Percentiles rank a stretch among this genome's conserved stretches.
These are phyloP conservation scores for Erythrophleum ivorense DNA, from an alignment of 331 rosid species.

Conservation along the genomic window DNA sequence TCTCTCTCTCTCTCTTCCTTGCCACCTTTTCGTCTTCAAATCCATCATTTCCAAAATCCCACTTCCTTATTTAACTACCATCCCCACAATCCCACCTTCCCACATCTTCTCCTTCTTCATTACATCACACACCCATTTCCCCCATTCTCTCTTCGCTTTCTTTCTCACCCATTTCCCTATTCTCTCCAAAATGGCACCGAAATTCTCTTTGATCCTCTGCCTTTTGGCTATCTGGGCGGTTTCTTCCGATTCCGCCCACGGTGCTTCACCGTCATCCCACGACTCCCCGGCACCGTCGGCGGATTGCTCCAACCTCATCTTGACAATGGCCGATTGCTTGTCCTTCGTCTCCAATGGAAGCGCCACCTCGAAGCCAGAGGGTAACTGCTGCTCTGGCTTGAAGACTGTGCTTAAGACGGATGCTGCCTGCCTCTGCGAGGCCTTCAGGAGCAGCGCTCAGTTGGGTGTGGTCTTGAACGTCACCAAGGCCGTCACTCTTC, in stretches of 20 bases:
- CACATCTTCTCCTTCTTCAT: not conserved
- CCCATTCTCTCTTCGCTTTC: not conserved
- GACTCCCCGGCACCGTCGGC: constrained; percentile 73
- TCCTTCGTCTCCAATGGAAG: constrained; percentile 88
- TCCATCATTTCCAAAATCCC: not conserved
- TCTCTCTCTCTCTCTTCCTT: not conserved
- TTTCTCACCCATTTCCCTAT: not conserved
- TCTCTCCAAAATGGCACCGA: constrained; percentile 49
- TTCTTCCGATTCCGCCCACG: constrained; percentile 12
- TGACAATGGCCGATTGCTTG: constrained; percentile 85
- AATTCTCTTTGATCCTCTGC: constrained; percentile 19
- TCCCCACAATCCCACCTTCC: not conserved
- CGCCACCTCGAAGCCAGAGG: constrained; percentile 68
- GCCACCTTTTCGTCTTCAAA: constrained; percentile 1
- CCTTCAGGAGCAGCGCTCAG: constrained; percentile 86
- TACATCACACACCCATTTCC: not conserved
- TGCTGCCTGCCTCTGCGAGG: constrained; percentile 81
- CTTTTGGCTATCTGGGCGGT: constrained; percentile 35
- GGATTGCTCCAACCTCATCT: constrained; percentile 72
- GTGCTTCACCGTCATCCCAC: constrained; percentile 35
- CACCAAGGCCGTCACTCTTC: constrained; percentile 81
- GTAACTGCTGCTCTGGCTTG: constrained; percentile 77
- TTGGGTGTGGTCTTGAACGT: constrained; percentile 85
- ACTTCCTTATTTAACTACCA: constrained; percentile 36
- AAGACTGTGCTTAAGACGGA: constrained; percentile 82